Conservation (phyloP, 306 rosid genomes). For the Medicago truncatula region MtrunA17r5.0-ANR NC_053045.1:37751001-37751500, state of each 20-base stretch:
- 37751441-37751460: slow-evolving; percentile 91
- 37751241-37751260: slow-evolving; percentile 87
- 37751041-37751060: slow-evolving; percentile 3
- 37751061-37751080: neutral
- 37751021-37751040: neutral
- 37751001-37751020: neutral
- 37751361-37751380: neutral
- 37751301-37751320: slow-evolving; percentile 83
- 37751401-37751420: neutral
- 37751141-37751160: neutral
- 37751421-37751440: neutral
- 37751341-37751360: slow-evolving; percentile 2
- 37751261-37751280: slow-evolving; percentile 82
- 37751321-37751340: slow-evolving; percentile 13
- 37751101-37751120: slow-evolving; percentile 21
- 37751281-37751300: slow-evolving; percentile 94
- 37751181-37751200: slow-evolving; percentile 84
- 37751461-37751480: slow-evolving; percentile 98
- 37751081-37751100: neutral
- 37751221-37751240: slow-evolving; percentile 97
- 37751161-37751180: slow-evolving; percentile 87
- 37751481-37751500: slow-evolving; percentile 95
- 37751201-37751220: slow-evolving; percentile 96
- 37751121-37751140: slow-evolving; percentile 8
- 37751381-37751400: neutral